Conservation (phyloP, 1,284 basidiomycete species). For the Termitomyces sp. region DNA sequence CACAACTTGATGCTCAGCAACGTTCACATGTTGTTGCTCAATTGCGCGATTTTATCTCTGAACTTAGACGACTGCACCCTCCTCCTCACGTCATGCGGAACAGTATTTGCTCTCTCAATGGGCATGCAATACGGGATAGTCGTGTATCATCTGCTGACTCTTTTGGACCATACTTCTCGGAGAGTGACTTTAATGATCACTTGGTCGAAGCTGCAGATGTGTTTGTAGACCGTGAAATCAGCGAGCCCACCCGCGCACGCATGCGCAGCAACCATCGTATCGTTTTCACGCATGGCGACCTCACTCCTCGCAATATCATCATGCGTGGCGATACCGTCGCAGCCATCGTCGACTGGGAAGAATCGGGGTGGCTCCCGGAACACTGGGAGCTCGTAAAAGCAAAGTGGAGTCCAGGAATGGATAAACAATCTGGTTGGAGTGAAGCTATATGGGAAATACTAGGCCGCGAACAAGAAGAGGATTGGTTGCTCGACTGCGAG, state of each 20-base stretch:
- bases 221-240: slow-evolving; percentile 3
- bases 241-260: slow-evolving; percentile 6
- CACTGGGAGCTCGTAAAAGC: slow-evolving; percentile 15
- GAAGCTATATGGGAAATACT: slow-evolving; percentile 8
- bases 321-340: slow-evolving; percentile 7
- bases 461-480: slow-evolving; percentile 4
- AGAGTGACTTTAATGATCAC: slow-evolving; percentile 11
- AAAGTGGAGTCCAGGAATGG: slow-evolving; percentile 6
- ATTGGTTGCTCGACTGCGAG: slow-evolving; percentile 6
- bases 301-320: slow-evolving; percentile 14
- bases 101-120: slow-evolving; percentile 6
- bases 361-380: slow-evolving; percentile 14
- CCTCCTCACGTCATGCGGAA: not conserved
- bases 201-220: slow-evolving; percentile 5
- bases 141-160: slow-evolving; percentile 3
- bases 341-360: slow-evolving; percentile 17
- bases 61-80: slow-evolving; percentile 3
- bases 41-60: slow-evolving; percentile 3
- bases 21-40: slow-evolving; percentile 5
- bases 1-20: slow-evolving; percentile 4
- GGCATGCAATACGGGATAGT: slow-evolving; percentile 6
- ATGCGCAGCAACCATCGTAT: slow-evolving; percentile 8
- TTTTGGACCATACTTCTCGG: slow-evolving; percentile 9
- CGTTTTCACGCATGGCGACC: slow-evolving; percentile 15
- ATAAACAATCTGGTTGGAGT: slow-evolving; percentile 7